Base-by-base conservation (phyloP, 352 stramenopile species). In the Pythium plurisporium region DNA sequence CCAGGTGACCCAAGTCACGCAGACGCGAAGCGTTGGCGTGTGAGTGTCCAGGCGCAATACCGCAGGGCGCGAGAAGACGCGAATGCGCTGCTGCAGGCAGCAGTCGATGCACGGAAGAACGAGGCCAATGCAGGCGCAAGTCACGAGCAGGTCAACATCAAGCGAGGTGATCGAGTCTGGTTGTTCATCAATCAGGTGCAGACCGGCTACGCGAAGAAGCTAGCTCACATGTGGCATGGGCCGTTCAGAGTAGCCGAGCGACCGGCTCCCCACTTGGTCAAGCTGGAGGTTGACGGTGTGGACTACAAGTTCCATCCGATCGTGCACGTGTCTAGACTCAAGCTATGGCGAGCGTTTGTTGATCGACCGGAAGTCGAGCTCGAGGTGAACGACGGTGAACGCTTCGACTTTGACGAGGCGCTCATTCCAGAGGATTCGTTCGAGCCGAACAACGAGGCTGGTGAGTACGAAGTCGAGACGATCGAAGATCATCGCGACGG, bases 201-300 rank as follows among this genome's bases (percentile, higher is more conserved):
- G 9, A 26, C 49, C 0, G 62, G 62, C 0, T 65, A 46, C 23
- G 41, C 55, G 0, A 29, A 29, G 22, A 70, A 70, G 51, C 40
- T 70, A 4, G 56, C 62, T 10, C 62, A 70, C 22, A 15, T 65
- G 4, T 65, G 62, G 62, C 62, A 70, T 29, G 62, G 62, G 1
- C 63, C 51, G 22, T 70, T 70, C 20, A 46, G 64, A 0, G 51
- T 66, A 5, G 12, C 52, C 1, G 51, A 66, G 34, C 50, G 50
- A 15, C 11, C 37, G 1, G 59, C 26, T 0, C 36, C 56, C 23
- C 59, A 57, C 8, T 0, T 57, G 2, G 53, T 40, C 6, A 30
- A 33, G 37, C 42, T 69, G 1, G 62, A 69, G 20, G 17, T 65
- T 10, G 22, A 41, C 2, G 43, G 31, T 0, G 54, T 50, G 0